Evolutionary conservation across 352 stramenopile genomes (phyloP), one percentile per base, ranked within the genome.

Genomic region (Pythium angustatum): DNA sequence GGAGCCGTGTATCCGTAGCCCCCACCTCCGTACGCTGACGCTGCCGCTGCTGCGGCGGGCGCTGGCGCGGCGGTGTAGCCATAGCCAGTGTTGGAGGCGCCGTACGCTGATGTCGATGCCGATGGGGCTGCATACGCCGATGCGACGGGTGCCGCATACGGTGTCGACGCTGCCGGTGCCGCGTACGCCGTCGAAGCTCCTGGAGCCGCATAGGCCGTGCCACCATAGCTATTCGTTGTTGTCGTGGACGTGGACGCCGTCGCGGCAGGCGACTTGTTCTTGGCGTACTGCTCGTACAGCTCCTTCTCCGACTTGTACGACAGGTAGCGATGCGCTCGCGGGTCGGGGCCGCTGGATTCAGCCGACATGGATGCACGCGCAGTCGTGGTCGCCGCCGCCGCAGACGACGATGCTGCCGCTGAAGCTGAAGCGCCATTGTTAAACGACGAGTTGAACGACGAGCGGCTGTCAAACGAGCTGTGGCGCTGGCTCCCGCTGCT

Each of bases 241-340:
- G 40, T 21, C 7, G 11, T 43, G 8, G 40, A 27, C 1, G 40
- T 12, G 26, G 40, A 5, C 1, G 19, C 22, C 2, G 41, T 24
- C 14, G 36, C n/a, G 14, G 47, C 36, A 6, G 54, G 22, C 5
- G 68, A 74, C n/a, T 73, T 70, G 36, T 59, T 72, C 48, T 83
- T 78, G 22, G 82, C 71, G 60, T 92, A 95, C 58, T 94, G 75
- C 33, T 82, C 85, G 54, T 95, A 93, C 10, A 95, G 66, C 59
- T 95, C 87, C 9, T 71, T 63, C 61, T 95, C 85, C 1, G 81
- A 89, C 60, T 93, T 93, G 80, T 95, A 95, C 19, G 76, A 66
- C 21, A 72, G 77, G 64, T 85, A 93, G 30, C 87, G 87, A 34
- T 72, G 73, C 58, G 94, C 56, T 17, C 87, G 80, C 45, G 85